A percentile compares a stretch with the other conserved stretches of the same genome.
phyloP scores from a whole-genome alignment of 2,329 filamentous ascomycete genomes.

The Epichloe brachyelytri region DNA sequence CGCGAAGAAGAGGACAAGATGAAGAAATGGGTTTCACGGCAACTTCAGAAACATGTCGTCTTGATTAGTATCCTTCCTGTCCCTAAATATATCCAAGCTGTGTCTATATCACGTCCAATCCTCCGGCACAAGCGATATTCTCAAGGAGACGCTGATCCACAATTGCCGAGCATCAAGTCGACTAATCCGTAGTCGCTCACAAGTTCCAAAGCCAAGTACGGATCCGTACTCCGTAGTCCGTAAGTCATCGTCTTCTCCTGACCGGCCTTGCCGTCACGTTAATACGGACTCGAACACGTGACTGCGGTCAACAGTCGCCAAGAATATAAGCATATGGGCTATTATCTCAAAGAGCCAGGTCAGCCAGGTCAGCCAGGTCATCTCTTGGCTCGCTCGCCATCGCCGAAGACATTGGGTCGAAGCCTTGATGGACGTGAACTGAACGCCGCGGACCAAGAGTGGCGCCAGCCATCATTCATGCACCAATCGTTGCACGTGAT shows the following conservation, averaged over 20 bases:
- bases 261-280: background rate
- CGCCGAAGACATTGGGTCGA: background rate
- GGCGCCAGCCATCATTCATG: background rate
- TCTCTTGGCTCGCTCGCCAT: background rate
- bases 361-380: background rate
- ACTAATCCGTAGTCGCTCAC: background rate
- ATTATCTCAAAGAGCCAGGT: background rate
- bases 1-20: background rate
- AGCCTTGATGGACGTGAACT: background rate
- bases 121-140: background rate
- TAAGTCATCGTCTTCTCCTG: background rate
- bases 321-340: background rate
- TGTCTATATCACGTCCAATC: background rate
- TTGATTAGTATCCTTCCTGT: background rate
- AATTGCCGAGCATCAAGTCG: background rate
- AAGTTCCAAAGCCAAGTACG: background rate
- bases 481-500: too few species aligned
- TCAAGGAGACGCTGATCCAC: background rate
- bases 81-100: background rate
- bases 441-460: background rate
- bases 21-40: background rate
- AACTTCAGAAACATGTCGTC: too few species aligned
- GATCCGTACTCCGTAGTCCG: too few species aligned
- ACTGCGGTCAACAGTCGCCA: too few species aligned
- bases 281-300: background rate